Base-by-base conservation (phyloP, 345 rosid species). In the Sisymbrium altissimum region DNA sequence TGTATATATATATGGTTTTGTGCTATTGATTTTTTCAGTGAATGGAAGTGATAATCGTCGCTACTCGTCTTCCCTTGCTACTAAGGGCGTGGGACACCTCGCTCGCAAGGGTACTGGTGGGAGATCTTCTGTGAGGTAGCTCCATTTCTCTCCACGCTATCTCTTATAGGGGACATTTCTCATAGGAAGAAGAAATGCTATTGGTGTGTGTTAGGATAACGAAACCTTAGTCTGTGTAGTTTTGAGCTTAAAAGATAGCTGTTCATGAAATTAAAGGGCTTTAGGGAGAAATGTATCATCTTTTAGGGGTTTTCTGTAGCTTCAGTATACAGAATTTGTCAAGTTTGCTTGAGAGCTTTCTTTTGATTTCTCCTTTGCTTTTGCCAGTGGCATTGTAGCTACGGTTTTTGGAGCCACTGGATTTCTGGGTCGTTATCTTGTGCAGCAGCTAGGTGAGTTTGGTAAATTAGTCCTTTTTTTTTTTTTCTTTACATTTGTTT, bases 101-200 rank as follows among this genome's bases (percentile, higher is more conserved):
- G 88, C 94, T 68, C 98, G 97, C 64, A 95, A 92, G 87, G 99
- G 99, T 30, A 95, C 99, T 59, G 99, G 98, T 64, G 99, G 99
- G 29, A 83, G 99, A 86, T 95, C 98, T 70, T 95, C 99, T 43
- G 97, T 95, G 43, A 95, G 99, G 98, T 94, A 53, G 68, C 30
- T 5, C 50, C 50, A 35, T 40, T 29, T 9, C 18, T 53, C 45
- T 66, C 9, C 18, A 61, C 45, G 33, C 59, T 27, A 15, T 11
- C 21, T 23, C 27, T 17, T 23, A 9, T 25, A 19, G 9, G 60
- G 64, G 25, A 58, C 19, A 48, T 27, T 61, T 4, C 17, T 48
- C 45, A 12, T 59, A 9, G 25, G 53, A 46, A 66, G 10, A 43
- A 23, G 54, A 53, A 27, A 62, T 71, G 45, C 15, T 13, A 4